Conservation (phyloP, 1,284 basidiomycete genomes). For the Ceratobasidium sp. region DNA sequence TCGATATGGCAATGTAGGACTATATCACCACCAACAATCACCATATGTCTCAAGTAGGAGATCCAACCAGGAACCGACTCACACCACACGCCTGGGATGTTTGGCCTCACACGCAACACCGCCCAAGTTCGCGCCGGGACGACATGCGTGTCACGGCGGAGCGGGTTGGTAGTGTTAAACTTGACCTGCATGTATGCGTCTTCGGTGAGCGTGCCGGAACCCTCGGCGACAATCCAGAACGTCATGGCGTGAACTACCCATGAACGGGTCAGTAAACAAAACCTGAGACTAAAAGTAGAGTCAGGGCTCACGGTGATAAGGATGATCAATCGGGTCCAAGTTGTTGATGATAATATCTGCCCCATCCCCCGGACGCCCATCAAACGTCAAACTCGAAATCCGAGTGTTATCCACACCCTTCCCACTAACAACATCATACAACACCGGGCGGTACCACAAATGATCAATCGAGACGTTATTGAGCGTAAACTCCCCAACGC, state of each 20-base stretch:
- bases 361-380: conserved; percentile 12
- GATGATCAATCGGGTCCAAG: conserved; percentile 54
- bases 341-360: conserved; percentile 55
- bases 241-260: conserved; percentile 51
- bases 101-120: conserved; percentile 51
- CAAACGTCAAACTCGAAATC: conserved; percentile 52
- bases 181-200: conserved; percentile 43
- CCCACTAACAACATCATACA: conserved; percentile 52
- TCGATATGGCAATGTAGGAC: conserved; percentile 42
- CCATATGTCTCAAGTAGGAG: neutral
- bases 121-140: conserved; percentile 53
- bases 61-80: neutral
- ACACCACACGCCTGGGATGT: conserved; percentile 36
- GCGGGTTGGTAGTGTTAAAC: conserved; percentile 55
- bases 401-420: conserved; percentile 48
- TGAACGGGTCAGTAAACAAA: neutral
- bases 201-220: conserved; percentile 53
- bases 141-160: conserved; percentile 58
- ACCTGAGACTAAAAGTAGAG: too few relatives aligned
- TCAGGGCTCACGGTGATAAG: conserved; percentile 52
- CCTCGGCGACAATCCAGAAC: conserved; percentile 55
- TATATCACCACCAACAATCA: neutral
- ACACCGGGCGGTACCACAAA: conserved; percentile 55
- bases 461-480: conserved; percentile 54
- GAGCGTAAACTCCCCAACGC: conserved; percentile 17